Conservation (phyloP, 768 basidiomycete genomes). For the Rhizopogon vesiculosus region DNA sequence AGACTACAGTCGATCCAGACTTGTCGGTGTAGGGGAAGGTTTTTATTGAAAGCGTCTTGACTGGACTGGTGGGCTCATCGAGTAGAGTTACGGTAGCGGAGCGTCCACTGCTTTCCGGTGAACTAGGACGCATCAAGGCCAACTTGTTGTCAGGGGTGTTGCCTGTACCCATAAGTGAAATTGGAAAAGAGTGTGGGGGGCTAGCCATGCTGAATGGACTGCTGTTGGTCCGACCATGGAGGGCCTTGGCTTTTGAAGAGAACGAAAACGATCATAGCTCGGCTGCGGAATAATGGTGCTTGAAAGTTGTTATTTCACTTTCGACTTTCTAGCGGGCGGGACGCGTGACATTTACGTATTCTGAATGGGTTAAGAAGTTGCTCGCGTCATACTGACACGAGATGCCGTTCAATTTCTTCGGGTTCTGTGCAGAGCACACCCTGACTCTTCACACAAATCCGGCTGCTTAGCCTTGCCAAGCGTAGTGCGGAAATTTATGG, state of each 20-base stretch:
- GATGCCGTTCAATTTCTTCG: neutral
- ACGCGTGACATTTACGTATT: neutral
- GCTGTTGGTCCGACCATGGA: neutral
- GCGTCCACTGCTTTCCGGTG: neutral
- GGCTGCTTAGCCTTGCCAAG: neutral
- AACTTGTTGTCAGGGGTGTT: neutral
- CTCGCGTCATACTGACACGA: neutral
- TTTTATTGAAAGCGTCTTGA: neutral
- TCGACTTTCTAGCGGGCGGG: neutral
- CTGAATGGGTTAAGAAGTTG: neutral
- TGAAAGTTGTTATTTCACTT: neutral
- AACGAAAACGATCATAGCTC: neutral
- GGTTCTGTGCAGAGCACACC: neutral
- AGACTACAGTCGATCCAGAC: neutral
- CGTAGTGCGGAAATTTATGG: neutral
- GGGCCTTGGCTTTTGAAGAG: neutral
- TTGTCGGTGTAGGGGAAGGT: constrained; percentile 9
- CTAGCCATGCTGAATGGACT: neutral
- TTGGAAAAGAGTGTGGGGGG: neutral
- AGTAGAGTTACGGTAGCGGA: neutral
- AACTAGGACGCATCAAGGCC: neutral
- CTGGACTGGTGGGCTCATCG: neutral
- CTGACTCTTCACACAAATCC: neutral
- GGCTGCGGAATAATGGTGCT: neutral
- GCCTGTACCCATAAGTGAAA: neutral